A percentile compares a stretch with the other conserved stretches of the same genome.
These are phyloP conservation scores for Candida tropicalis DNA, from an alignment of 1,139 yeast species.

Conservation along the genomic window DNA sequence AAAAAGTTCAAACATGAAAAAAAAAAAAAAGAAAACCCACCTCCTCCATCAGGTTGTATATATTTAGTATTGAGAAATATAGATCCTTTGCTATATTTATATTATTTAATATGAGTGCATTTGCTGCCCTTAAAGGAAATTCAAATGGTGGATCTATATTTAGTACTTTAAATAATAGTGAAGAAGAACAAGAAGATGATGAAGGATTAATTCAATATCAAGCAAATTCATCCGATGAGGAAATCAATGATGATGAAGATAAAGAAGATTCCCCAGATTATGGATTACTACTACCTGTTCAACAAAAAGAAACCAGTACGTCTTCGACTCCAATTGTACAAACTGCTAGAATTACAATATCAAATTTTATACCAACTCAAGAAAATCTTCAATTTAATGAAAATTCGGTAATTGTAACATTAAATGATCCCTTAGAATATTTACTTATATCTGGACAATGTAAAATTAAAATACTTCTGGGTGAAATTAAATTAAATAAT, in stretches of 20 bases:
- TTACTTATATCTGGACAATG: slow-evolving; percentile 64
- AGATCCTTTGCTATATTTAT: too few relatives aligned
- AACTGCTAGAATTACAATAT: slow-evolving; percentile 16
- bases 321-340: slow-evolving; percentile 2
- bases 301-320: neutral
- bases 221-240: slow-evolving; percentile 30
- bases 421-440: slow-evolving; percentile 44
- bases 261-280: slow-evolving; percentile 1
- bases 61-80: too few relatives aligned
- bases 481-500: slow-evolving; percentile 60
- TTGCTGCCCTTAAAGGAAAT: slow-evolving; percentile 46
- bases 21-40: too few relatives aligned
- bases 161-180: slow-evolving; percentile 18
- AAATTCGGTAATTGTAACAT: slow-evolving; percentile 40
- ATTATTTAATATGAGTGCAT: slow-evolving; percentile 56
- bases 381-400: slow-evolving; percentile 38
- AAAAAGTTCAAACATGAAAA: too few relatives aligned
- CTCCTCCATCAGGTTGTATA: too few relatives aligned
- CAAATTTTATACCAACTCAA: slow-evolving; percentile 36
- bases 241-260: slow-evolving; percentile 14
- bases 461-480: slow-evolving; percentile 53
- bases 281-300: slow-evolving; percentile 7
- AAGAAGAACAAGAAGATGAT: slow-evolving; percentile 19
- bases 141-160: slow-evolving; percentile 18
- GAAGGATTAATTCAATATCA: slow-evolving; percentile 25